These are phyloP conservation scores for Ceratocystis huliohia DNA, from an alignment of 2,329 filamentous ascomycete genomes.

Conservation along the genomic window DNA sequence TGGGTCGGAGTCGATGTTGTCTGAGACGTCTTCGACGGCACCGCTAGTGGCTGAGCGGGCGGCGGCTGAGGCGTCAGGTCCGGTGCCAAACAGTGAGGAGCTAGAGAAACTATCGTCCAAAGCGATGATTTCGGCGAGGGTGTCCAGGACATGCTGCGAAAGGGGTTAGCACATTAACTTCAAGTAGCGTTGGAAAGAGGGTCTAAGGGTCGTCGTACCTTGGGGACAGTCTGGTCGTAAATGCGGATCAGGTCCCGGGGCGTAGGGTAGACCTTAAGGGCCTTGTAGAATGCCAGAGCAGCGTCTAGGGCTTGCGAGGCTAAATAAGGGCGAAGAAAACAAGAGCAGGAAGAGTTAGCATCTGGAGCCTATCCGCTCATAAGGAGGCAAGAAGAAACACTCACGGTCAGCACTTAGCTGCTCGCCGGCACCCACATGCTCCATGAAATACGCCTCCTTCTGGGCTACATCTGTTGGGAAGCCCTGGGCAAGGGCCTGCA, in stretches of 20 bases:
- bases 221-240: conserved; percentile 96
- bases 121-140: conserved; percentile 96
- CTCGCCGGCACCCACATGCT: conserved; percentile 84
- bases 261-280: conserved; percentile 93
- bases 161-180: not conserved
- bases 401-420: conserved; percentile 68
- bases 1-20: conserved; percentile 22
- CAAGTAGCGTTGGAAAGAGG: not conserved
- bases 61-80: conserved; percentile 22
- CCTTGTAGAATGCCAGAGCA: conserved; percentile 93
- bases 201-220: conserved; percentile 43
- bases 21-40: conserved; percentile 40
- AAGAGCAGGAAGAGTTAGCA: not conserved
- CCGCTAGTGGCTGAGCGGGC: conserved; percentile 28
- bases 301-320: conserved; percentile 64
- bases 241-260: conserved; percentile 87
- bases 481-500: conserved; percentile 76
- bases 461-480: conserved; percentile 86
- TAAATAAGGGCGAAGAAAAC: conserved; percentile 26
- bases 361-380: not conserved
- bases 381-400: conserved; percentile 25
- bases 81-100: conserved; percentile 32
- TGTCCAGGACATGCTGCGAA: conserved; percentile 70
- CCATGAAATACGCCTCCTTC: conserved; percentile 93
- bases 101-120: conserved; percentile 61